Evolutionary conservation across 176 grass and related monocot genomes (phyloP), one percentile per base, ranked within the genome.

Genomic region (Saccharum officinarum): DNA sequence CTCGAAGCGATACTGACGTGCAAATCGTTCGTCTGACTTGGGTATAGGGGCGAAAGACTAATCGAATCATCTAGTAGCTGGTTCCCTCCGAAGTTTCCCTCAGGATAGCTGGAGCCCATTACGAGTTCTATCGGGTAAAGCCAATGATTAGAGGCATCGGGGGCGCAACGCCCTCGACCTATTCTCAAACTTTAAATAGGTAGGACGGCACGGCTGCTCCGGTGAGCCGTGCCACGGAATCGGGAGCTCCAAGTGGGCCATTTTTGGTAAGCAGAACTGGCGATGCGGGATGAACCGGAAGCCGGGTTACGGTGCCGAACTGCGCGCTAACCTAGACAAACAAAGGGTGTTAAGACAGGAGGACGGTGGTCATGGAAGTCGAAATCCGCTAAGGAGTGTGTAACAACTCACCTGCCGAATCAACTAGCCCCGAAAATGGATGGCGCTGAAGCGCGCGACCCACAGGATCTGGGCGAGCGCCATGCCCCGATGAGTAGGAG

Each of bases 231-330:
- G 44, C 69, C 85, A 54, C 0, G 42, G 84, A 90, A 92, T 92
- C 87, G 71, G 60, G 88, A 52, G 85, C 91, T 93, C 91, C 85
- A 90, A 86, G 88, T 91, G 83, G 86, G 88, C 86, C 88, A 91
- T 91, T 94, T 89, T 94, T 91, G 79, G 75, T 88, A 91, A 94
- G 88, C 82, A 91, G 78, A 94, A 88, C 88, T 94, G 75, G 88
- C 88, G 92, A 91, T 94, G 86, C 74, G 86, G 86, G 88, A 94
- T 94, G 88, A 94, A 86, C 88, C 75, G 74, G 39, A 91, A 91
- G 82, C 86, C 60, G 82, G 85, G 78, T 94, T 94, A 86, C 23
- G 86, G 85, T 93, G 91, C 91, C 71, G 1, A 90, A 90, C 88
- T 90, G 20, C 38, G 46, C 64, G 85, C 88, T 88, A 93, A 93